These are phyloP conservation scores for Rosa chinensis DNA, from an alignment of 306 rosid genomes.

Conservation along the genomic window DNA sequence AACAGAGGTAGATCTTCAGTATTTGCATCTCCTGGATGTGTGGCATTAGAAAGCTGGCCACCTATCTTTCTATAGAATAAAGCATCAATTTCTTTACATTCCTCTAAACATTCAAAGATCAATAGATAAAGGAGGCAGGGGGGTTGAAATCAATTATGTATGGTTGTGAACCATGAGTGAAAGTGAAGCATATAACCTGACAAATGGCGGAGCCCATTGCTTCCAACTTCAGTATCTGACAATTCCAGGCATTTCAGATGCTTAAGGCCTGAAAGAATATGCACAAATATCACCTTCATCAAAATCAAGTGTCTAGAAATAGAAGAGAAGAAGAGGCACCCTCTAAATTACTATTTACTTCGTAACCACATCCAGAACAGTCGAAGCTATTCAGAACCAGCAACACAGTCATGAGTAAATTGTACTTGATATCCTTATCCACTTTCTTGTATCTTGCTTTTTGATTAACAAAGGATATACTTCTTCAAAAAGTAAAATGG, in stretches of 20 bases:
- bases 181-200: constrained; percentile 56
- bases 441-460: not conserved
- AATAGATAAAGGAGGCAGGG: not conserved
- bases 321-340: not conserved
- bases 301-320: not conserved
- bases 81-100: not conserved
- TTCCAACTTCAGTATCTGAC: constrained; percentile 88
- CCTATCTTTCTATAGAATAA: not conserved
- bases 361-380: not conserved
- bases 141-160: not conserved
- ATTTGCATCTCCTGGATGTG: not conserved
- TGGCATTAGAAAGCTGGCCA: not conserved
- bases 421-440: not conserved
- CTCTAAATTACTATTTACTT: not conserved
- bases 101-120: not conserved
- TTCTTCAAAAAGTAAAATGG: not conserved
- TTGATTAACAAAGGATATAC: not conserved
- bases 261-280: constrained; percentile 55
- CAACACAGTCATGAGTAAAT: not conserved
- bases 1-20: not conserved
- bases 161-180: not conserved
- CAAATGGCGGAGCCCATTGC: constrained; percentile 76
- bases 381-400: not conserved
- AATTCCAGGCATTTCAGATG: constrained; percentile 81
- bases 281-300: constrained; percentile 24